Evolutionary conservation across 495 filamentous ascomycete species (phyloP).

Genomic region (Lindgomyces ingoldianus): DNA sequence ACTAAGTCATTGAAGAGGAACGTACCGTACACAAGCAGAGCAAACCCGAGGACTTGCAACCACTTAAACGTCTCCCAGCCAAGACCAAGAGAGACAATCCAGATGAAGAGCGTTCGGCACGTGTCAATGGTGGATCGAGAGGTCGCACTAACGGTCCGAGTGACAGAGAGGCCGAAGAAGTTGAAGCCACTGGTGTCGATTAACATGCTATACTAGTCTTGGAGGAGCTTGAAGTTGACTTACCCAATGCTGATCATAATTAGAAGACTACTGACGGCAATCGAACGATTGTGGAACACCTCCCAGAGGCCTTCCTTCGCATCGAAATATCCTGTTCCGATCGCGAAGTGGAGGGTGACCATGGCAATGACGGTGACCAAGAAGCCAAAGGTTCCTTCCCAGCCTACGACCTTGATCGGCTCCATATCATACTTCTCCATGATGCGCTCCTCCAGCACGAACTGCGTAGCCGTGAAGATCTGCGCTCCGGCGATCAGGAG

Average conservation of each 20-base stretch:
- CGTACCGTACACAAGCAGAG: constrained; percentile 88
- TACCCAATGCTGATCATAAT: constrained; percentile 98
- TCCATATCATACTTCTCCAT: constrained; percentile 86
- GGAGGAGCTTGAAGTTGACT: no score
- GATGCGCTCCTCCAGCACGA: constrained; percentile 93
- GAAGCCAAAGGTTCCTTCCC: constrained; percentile 95
- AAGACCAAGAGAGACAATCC: constrained; percentile 88
- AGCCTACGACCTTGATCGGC: constrained; percentile 87
- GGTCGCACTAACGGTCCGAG: constrained; percentile 82
- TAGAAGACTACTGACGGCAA: constrained; percentile 72
- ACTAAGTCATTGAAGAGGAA: constrained; percentile 96
- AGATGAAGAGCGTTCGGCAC: constrained; percentile 96
- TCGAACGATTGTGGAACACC: constrained; percentile 65
- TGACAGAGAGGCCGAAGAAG: constrained; percentile 94
- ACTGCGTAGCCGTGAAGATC: constrained; percentile 95
- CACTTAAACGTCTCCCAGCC: constrained; percentile 99
- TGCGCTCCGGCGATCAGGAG: constrained; percentile 88
- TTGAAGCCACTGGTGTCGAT: constrained; percentile 83
- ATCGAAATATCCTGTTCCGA: constrained; percentile 89
- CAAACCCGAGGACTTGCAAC: constrained; percentile 90
- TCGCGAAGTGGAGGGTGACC: constrained; percentile 71
- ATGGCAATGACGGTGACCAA: constrained; percentile 76
- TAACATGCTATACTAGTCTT: no score
- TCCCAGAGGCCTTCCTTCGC: constrained; percentile 79
- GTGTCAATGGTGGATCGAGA: constrained; percentile 95